Evolutionary conservation across 2,329 filamentous ascomycete genomes (phyloP), one percentile per base, ranked within the genome.

Genomic region (Epichloe brachyelytri): DNA sequence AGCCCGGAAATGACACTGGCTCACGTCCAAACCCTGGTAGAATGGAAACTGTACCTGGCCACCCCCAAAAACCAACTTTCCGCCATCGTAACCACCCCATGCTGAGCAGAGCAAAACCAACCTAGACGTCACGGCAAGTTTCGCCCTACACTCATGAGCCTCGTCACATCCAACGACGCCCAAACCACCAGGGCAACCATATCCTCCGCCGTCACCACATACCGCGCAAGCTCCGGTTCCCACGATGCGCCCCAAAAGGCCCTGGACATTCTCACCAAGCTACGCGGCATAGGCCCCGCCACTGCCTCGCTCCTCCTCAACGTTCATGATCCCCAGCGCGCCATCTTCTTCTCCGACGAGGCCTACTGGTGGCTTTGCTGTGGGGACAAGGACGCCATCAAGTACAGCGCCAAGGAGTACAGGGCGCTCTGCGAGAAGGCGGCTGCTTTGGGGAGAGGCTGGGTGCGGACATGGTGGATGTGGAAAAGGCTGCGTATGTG

Each of bases 271-370:
- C 70, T 90, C 11, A 73, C 72, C 1, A 72, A 72, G 51, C 70
- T 93, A n/a, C 82, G 74, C 55, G 87, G 87, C 36, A 79, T 94
- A 54, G 87, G 87, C 0, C 86, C 87, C 1, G 87, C 87, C 7
- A 91, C 86, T 0, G 86, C 85, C 0, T 87, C 85, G 1, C 75
- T 93, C 34, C 68, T 91, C 1, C 73, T 93, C 3, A 77, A 82
- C 4, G 78, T 85, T 4, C 76, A 81, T 56, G 75, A 81, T 53
- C 75, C 82, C 0, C 64, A 71, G 0, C 66, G 68, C 12, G 72
- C 82, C 46, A 76, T 86, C 2, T 91, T 91, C 71, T 91, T 91
- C 67, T 85, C 82, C 2, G 88, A 94, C 60, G 87, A 93, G 65
- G 74, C 83, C 3, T 91, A 82, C 61, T 76, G 82, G 56, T 91